Base-by-base conservation (phyloP, 1,284 basidiomycete species). In the Ceratobasidium sp. region DNA sequence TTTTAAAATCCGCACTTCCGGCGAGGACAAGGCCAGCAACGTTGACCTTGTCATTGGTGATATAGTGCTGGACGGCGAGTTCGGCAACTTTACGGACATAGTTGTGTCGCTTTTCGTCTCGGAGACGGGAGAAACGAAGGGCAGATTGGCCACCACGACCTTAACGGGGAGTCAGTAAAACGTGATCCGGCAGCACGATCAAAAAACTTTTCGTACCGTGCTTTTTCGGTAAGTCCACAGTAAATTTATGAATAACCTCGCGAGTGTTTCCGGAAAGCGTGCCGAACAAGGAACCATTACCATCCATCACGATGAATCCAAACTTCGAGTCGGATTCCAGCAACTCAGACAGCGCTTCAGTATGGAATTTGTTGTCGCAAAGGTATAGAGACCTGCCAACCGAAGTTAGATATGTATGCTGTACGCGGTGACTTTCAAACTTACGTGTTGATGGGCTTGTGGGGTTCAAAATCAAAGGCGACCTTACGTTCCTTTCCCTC, bases 351-450 rank as follows among this genome's bases (percentile, higher is more conserved):
- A 99, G 91, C 0, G 97, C 97, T 84, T 99, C 98, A 3, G 98
- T 99, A 88, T 99, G 97, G 89, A 99, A 99, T 86, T 99, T 98
- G 89, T 98, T 98, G 90, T 99, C 98, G 85, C 98, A 99, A 72
- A 99, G 94, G 88, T 99, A 99, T 67, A 99, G 91, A 23, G 97
- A 97, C 23, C 94, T 96, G 84, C 4, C 49, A 15, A 39, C 42
- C 46, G n/a, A 42, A 18, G 49, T 64, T 55, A 63, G 78, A 39
- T 78, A 1, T 26, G 46, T 39, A 55, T 58, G 66, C 46, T 18
- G 40, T 20, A 71, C n/a, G 28, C 2, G 33, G 13, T 2, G 44
- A 9, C 44, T 28, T n/a, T 40, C 20, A 63, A 10, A 88, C 93
- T 79, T 85, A 96, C 93, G 97, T 99, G 87, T 99, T 99, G 89